A percentile compares a stretch with the other conserved stretches of the same genome.
Conservation (phyloP, 2,329 filamentous ascomycete species). For the Pseudogymnoascus sp. region DNA sequence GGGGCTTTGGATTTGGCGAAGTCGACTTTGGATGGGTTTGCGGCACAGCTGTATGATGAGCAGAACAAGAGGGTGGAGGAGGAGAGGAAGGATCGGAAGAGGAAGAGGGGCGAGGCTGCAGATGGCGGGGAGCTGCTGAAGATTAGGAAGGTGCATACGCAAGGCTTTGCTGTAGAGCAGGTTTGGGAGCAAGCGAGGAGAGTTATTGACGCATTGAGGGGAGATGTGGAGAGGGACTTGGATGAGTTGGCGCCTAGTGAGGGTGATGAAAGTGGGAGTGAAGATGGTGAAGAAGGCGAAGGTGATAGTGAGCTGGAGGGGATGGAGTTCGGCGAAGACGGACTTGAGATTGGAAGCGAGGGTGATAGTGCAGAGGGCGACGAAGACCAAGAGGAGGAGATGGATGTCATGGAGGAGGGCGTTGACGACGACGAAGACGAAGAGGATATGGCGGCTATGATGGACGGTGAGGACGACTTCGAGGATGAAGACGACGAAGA, state of each 20-base stretch:
- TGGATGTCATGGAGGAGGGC: constrained; percentile 27
- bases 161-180: constrained; percentile 82
- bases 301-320: constrained; percentile 31
- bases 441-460: constrained; percentile 25
- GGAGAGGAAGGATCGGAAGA: constrained; percentile 69
- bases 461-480: constrained; percentile 32
- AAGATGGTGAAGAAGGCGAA: constrained; percentile 30
- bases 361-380: constrained; percentile 20
- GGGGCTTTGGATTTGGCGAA: constrained; percentile 73
- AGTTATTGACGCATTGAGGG: constrained; percentile 62
- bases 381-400: constrained; percentile 31
- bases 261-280: constrained; percentile 23
- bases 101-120: constrained; percentile 43
- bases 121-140: constrained; percentile 53
- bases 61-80: constrained; percentile 64
- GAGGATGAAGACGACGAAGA: constrained; percentile 42
- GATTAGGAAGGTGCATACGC: constrained; percentile 73
- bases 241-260: constrained; percentile 27
- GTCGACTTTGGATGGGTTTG: constrained; percentile 70
- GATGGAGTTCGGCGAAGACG: constrained; percentile 33
- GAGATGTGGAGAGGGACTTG: constrained; percentile 45
- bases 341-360: constrained; percentile 26
- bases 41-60: constrained; percentile 63
- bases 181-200: constrained; percentile 90
- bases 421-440: constrained; percentile 32